Percentiles rank a stretch among this genome's conserved stretches.
Conservation (phyloP, 768 basidiomycete species). For the Cystobasidium onofrii region DNA sequence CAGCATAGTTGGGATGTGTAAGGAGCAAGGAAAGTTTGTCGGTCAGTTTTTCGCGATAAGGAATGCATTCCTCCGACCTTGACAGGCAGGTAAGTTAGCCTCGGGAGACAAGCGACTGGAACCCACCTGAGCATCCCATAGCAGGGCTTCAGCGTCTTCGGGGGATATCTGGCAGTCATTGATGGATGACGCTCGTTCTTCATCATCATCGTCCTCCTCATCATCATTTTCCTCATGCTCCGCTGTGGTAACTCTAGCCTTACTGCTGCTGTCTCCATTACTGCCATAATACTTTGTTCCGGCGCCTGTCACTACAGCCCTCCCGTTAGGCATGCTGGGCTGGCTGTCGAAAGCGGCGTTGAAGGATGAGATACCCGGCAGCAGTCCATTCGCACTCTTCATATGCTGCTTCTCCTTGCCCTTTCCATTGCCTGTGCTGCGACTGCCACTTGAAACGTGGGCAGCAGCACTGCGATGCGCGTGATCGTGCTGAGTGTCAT, state of each 20-base stretch:
- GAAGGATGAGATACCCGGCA: too few relatives aligned
- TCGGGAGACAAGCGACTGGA: not conserved
- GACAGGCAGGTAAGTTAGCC: not conserved
- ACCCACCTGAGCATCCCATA: constrained; percentile 31
- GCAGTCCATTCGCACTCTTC: too few relatives aligned
- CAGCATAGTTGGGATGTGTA: too few relatives aligned
- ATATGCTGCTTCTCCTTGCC: not conserved
- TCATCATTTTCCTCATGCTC: too few relatives aligned
- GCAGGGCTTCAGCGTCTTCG: constrained; percentile 11
- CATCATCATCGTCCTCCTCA: not conserved
- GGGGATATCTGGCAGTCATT: not conserved
- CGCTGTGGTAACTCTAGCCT: too few relatives aligned
- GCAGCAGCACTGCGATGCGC: not conserved
- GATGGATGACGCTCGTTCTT: not conserved
- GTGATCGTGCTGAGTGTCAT: not conserved
- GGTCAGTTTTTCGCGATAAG: not conserved
- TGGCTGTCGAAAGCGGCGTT: not conserved
- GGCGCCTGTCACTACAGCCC: not conserved
- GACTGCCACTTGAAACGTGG: not conserved
- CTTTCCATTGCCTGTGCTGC: not conserved
- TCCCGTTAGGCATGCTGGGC: not conserved
- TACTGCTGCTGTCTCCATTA: not conserved
- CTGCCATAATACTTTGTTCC: not conserved
- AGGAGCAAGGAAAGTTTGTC: too few relatives aligned
- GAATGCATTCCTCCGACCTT: not conserved